Evolutionary conservation across 2,329 filamentous ascomycete species (phyloP), one percentile per base, ranked within the genome.

Genomic region (Penicillium occitanis): DNA sequence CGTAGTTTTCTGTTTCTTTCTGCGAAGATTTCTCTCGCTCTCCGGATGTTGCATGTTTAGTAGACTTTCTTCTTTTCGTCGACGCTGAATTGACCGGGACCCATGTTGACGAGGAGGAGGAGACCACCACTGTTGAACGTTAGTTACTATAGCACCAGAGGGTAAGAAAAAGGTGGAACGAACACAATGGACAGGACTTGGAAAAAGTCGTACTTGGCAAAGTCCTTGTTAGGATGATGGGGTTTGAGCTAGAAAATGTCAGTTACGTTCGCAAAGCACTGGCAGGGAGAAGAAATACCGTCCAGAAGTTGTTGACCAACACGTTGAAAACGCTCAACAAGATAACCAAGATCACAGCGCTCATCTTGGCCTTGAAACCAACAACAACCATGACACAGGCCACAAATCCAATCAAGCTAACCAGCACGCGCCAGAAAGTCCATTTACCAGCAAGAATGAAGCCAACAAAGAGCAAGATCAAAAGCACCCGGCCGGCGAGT

Each of bases 61-160:
- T 99, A 99, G 72, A 99, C 95, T 87, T 99, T 99, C 89, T 99
- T 99, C 91, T 99, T 99, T 88, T 99, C 95, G 81, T 99, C 95
- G 80, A 98, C 94, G 79, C 91, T 96, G 85, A 98, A 91, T 80
- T 97, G 93, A 70, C 95, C 95, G 10, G 95, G 95, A 68, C 95
- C 95, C 87, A 95, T 97, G 88, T 99, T 99, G 82, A 98, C 93
- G 71, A 99, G 88, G 71, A 99, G 89, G 66, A 99, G 86, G 66
- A 99, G 91, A 79, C 95, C 95, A 70, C 95, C 95, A 71, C 87
- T 88, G 68, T 35, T 61, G 17, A 51, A 33, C 61, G 44, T 5
- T 13, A 61, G 75, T 73, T 25, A 4, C 25, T 25, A 25, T 3
- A 25, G 25, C 2, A 25, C 25, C 25, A 4, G 25, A 25, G 25